Conservation (phyloP, 768 basidiomycete species). For the Boletus vinaceobasis region DNA sequence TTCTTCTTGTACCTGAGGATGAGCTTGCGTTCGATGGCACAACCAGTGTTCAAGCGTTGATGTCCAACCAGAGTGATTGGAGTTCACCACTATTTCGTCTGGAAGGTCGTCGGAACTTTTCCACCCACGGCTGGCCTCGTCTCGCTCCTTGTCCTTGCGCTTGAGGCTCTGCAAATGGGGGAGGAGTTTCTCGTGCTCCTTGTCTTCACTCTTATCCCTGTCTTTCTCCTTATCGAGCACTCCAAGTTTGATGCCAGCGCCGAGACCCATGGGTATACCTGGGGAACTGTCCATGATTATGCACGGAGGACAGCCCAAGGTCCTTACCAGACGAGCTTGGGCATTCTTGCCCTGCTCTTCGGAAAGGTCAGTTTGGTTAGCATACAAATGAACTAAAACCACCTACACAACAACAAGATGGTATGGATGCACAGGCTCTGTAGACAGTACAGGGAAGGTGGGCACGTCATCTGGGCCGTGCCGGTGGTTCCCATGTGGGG, state of each 20-base stretch:
- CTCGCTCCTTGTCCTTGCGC: conserved; percentile 39
- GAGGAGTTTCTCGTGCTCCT: conserved; percentile 31
- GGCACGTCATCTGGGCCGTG: conserved; percentile 22
- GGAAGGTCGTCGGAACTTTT: conserved; percentile 36
- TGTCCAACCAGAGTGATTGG: conserved; percentile 60
- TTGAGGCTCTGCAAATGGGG: conserved; percentile 27
- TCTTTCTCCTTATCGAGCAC: conserved; percentile 45
- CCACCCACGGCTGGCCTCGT: conserved; percentile 31
- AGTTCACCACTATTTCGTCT: conserved; percentile 31
- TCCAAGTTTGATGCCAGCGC: conserved; percentile 72
- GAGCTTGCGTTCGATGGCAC: conserved; percentile 38
- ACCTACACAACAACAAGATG: conserved; percentile 77
- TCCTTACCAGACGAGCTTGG: conserved; percentile 66
- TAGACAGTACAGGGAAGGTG: conserved; percentile 45
- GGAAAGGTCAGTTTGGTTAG: conserved; percentile 20
- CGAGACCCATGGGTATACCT: conserved; percentile 78
- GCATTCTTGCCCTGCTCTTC: conserved; percentile 73
- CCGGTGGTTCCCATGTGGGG: conserved; percentile 34
- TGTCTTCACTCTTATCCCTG: conserved; percentile 31
- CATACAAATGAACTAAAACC: neutral
- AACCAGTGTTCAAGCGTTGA: conserved; percentile 74
- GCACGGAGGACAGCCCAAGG: neutral
- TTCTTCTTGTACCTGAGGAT: conserved; percentile 14
- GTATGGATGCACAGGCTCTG: conserved; percentile 61
- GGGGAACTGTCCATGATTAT: conserved; percentile 1